Percentiles rank a stretch among this genome's conserved stretches.
phyloP scores from a whole-genome alignment of 192 early-diverging fungal genomes.

The Coemansia sp. region DNA sequence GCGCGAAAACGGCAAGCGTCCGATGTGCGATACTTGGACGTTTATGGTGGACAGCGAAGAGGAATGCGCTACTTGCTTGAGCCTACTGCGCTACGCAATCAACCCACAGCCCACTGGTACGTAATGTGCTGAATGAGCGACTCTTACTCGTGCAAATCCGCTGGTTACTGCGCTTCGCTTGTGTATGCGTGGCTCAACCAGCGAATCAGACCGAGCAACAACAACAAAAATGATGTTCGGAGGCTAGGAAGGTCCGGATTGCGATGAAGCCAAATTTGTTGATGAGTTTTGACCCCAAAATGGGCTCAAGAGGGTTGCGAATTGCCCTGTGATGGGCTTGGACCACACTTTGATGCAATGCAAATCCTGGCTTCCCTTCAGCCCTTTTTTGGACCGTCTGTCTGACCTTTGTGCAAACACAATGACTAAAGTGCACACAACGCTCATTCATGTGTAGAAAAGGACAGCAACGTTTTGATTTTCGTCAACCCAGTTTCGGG shows the following conservation, averaged over 20 bases:
- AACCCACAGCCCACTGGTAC: constrained; percentile 34
- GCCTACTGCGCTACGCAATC: constrained; percentile 36
- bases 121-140: neutral
- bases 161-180: neutral
- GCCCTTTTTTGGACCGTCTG: neutral
- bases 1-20: constrained; percentile 40
- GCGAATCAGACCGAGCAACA: neutral
- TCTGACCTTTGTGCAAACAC: neutral
- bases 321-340: neutral
- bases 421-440: neutral
- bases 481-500: constrained; percentile 49
- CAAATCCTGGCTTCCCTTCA: neutral
- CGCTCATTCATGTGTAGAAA: constrained; percentile 10
- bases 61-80: constrained; percentile 41
- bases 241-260: too few species aligned
- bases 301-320: too few species aligned
- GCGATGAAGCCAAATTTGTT: too few species aligned
- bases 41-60: constrained; percentile 45
- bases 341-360: neutral
- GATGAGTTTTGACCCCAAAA: neutral
- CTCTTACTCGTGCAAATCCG: neutral
- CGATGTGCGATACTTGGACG: constrained; percentile 51
- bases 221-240: too few species aligned
- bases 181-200: neutral
- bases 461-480: constrained; percentile 22